These are phyloP conservation scores for Terana coerulea DNA, from an alignment of 768 basidiomycete genomes.

Conservation along the genomic window DNA sequence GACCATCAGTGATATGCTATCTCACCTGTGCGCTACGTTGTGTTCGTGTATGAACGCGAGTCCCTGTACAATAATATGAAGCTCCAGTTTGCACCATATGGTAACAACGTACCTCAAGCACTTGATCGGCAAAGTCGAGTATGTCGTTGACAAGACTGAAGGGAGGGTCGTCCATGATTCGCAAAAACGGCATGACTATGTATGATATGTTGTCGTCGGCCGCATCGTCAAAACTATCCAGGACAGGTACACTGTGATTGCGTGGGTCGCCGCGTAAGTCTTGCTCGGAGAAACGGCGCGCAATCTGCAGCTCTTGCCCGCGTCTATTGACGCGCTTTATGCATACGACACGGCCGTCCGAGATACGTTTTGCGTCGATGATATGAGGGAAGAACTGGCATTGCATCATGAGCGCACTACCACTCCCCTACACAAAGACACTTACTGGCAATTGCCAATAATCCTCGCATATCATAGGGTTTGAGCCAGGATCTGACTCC, in stretches of 20 bases:
- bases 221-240: constrained; percentile 16
- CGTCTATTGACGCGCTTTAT: constrained; percentile 15
- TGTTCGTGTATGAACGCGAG: constrained; percentile 18
- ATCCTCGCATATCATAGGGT: background rate
- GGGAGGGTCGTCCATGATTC: constrained; percentile 13
- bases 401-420: too few species aligned
- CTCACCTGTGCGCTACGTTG: constrained; percentile 19
- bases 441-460: background rate
- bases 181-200: constrained; percentile 20
- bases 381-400: background rate
- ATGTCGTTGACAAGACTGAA: constrained; percentile 19
- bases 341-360: constrained; percentile 15
- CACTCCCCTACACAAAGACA: too few species aligned
- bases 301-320: constrained; percentile 7
- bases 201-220: constrained; percentile 1
- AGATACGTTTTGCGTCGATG: constrained; percentile 15
- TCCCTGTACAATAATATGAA: constrained; percentile 10
- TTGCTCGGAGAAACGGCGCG: constrained; percentile 4
- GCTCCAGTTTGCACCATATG: background rate
- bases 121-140: constrained; percentile 21
- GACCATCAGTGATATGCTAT: constrained; percentile 13
- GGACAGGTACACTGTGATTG: constrained; percentile 23
- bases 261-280: constrained; percentile 4
- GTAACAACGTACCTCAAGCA: constrained; percentile 14
- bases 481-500: background rate